Conservation (phyloP, 2,329 filamentous ascomycete genomes). For the Septoria linicola region DNA sequence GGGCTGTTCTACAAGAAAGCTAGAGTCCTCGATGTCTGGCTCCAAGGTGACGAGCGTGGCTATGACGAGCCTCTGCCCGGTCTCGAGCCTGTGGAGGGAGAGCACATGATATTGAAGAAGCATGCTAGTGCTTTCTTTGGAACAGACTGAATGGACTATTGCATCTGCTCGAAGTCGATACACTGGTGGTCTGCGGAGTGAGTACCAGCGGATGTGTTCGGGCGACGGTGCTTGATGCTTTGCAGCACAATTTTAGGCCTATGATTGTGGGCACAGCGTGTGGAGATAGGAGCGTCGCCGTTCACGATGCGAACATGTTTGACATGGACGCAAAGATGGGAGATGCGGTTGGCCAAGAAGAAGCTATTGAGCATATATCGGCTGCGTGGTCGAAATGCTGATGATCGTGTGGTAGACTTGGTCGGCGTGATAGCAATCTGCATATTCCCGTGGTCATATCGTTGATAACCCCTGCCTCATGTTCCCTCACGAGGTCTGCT, state of each 20-base stretch:
- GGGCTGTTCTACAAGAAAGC: constrained; percentile 29
- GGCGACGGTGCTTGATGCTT: constrained; percentile 29
- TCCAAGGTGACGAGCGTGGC: constrained; percentile 22
- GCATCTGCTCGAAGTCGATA: constrained; percentile 26
- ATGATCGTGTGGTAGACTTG: too few species aligned
- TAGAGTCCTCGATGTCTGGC: constrained; percentile 21
- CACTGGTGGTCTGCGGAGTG: constrained; percentile 29
- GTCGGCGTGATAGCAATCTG: too few species aligned
- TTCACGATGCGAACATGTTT: constrained; percentile 32
- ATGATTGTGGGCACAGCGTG: constrained; percentile 30
- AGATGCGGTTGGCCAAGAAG: constrained; percentile 28
- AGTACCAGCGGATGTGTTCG: constrained; percentile 30
- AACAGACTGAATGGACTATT: constrained; percentile 23
- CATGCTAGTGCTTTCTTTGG: constrained; percentile 30
- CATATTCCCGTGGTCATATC: too few species aligned
- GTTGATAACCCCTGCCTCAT: too few species aligned
- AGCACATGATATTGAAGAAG: constrained; percentile 27
- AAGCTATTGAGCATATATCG: constrained; percentile 23
- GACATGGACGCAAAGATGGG: constrained; percentile 33
- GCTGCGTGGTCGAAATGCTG: too few species aligned
- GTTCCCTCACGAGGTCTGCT: too few species aligned
- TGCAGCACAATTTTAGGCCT: constrained; percentile 27
- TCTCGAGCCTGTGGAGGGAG: constrained; percentile 20
- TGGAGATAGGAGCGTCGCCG: constrained; percentile 26
- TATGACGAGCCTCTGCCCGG: constrained; percentile 19